phyloP scores from a whole-genome alignment of 352 stramenopile species.

The Globisporangium barbulae region DNA sequence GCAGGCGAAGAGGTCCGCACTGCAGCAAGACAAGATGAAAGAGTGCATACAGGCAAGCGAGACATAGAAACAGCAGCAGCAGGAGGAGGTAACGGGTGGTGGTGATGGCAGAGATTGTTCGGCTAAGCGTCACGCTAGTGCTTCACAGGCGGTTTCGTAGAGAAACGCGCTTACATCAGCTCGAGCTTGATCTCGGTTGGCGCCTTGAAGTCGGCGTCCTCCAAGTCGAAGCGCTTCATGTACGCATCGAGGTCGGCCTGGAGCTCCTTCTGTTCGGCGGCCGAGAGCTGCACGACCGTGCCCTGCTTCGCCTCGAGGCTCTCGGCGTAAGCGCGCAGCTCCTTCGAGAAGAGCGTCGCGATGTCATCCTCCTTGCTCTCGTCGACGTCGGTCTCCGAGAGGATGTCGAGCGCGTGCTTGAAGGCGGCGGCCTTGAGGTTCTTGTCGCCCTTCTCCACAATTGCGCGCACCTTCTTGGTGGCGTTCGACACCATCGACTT shows the following conservation, averaged over 20 bases:
- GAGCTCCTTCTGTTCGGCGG: slow-evolving; percentile 74
- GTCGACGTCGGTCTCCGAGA: slow-evolving; percentile 60
- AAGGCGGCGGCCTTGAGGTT: slow-evolving; percentile 80
- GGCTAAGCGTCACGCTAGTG: neutral
- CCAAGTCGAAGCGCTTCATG: slow-evolving; percentile 84
- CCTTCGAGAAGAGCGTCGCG: slow-evolving; percentile 78
- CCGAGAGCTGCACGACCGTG: slow-evolving; percentile 69
- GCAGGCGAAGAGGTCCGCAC: neutral
- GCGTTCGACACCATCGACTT: slow-evolving; percentile 76
- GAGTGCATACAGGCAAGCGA: slow-evolving; percentile 1
- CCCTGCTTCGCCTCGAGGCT: slow-evolving; percentile 78
- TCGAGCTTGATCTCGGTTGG: slow-evolving; percentile 83
- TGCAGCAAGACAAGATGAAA: neutral
- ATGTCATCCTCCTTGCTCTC: slow-evolving; percentile 85
- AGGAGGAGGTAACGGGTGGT: neutral
- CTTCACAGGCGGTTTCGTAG: neutral
- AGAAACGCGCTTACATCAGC: slow-evolving; percentile 63
- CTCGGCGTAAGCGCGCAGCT: slow-evolving; percentile 72
- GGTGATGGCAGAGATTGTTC: neutral
- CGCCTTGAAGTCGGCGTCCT: slow-evolving; percentile 77
- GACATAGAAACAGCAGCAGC: slow-evolving; percentile 4
- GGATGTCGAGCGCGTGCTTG: slow-evolving; percentile 82
- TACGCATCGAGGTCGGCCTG: slow-evolving; percentile 83
- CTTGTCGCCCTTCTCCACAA: slow-evolving; percentile 83
- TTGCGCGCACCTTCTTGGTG: slow-evolving; percentile 68